Evolutionary conservation across 305 asterid genomes (phyloP), one percentile per base, ranked within the genome.

Genomic region (Rubia balearica): DNA sequence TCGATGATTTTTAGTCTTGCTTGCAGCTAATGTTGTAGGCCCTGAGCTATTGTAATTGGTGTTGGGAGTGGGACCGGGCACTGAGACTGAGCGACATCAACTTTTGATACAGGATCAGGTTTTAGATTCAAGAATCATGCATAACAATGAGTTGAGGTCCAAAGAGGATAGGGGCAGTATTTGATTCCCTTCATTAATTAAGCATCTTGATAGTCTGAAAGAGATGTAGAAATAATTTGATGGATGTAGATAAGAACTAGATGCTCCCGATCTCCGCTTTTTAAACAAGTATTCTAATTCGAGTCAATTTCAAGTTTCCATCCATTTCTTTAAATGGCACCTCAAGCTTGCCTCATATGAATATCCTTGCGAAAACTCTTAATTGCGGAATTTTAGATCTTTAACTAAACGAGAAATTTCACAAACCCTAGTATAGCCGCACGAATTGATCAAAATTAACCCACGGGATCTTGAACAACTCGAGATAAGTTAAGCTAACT

Each of bases 191-290:
- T 53, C 59, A 53, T 53, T 22, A 70, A 74, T n/a, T n/a, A n/a
- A n/a, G 78, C 76, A 71, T 78, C 71, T 61, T 22, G 38, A 57
- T 21, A 41, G 65, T 67, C 69, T 42, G 49, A 49, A 74, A 67
- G 76, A 66, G 71, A 71, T 17, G 49, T 65, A 8, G 17, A 67
- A 74, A 67, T 67, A 74, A 48, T 70, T 36, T 68, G 62, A 74
- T 65, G 65, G 62, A 70, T 65, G 69, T 55, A 74, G 73, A 78
- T 70, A 73, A 77, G 82, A 78, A 78, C 79, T 66, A 3, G 82
- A 78, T 71, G 73, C 79, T 60, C 66, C 61, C 19, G 46, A 61
- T 27, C 46, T 53, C 19, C 10, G 13, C 69, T 74, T 71, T 70
- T 61, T 48, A 59, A 55, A 46, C 70, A 64, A 60, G 43, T 53